Base-by-base conservation (phyloP, 129 eudicot genomes). In the Cynara cardunculus region DNA sequence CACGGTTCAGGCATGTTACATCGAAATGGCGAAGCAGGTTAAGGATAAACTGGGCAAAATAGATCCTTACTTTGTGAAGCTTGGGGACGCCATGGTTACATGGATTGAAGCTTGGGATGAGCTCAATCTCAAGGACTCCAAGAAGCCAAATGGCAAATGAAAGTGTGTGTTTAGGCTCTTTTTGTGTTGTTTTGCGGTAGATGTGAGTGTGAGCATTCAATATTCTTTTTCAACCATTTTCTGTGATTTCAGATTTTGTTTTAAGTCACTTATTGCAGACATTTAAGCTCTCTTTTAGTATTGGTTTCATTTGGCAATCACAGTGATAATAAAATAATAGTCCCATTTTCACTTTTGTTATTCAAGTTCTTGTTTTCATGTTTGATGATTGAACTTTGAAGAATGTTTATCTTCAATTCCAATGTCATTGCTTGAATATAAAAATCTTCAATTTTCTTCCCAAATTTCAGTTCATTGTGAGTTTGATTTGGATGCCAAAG, bases 71-170 rank as follows among this genome's bases (percentile, higher is more conserved):
- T 89, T 87, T 86, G 83, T 81, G 32, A 89, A 87, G 90, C 85
- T 89, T 32, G 90, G 81, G 0, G 90, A 89, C 14, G 93, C 90
- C 77, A 89, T 89, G 90, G 89, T 89, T 74, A 89, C 86, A 14
- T 89, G 92, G 92, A 89, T 89, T 39, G 87, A 89, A 66, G 92
- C 92, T 74, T 89, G 92, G 92, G 92, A 89, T 71, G 87, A 89
- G 82, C 90, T 89, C 44, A 89, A 87, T 85, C 86, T 90, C 1
- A 61, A 31, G 19, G 83, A 71, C 32, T 9, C 83, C 35, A 80
- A 56, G 73, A 72, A 72, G 44, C 13, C 78, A 34, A 72, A 61
- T 61, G 41, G 78, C 65, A 80, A 80, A n/a, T 80, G 78, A 72
- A 46, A 31, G 59, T 78, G 68, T 62, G 59, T 62, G n/a, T 32